Evolutionary conservation across 306 rosid species (phyloP), one percentile per base, ranked within the genome.

Genomic region (Vigna hirtella): DNA sequence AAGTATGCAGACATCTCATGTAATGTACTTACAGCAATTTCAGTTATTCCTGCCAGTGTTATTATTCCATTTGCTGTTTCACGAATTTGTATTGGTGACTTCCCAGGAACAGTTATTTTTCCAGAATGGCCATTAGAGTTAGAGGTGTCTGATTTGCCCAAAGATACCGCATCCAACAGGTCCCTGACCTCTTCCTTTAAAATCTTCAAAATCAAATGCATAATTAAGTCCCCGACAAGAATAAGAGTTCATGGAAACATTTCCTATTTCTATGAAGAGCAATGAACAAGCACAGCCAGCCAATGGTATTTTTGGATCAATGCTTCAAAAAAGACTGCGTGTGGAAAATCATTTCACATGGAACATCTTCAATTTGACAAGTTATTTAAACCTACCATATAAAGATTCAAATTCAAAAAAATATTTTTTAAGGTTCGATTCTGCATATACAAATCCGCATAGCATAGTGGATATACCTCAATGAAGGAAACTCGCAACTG

Each of bases 121-220:
- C 88, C 85, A 69, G 89, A 77, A 82, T 80, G 89, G 49, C 94
- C 90, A 67, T 85, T 87, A 67, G 84, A 70, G 30, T 82, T 82
- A 63, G 84, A 67, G 73, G 74, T 79, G 69, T 89, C 94, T 71
- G 85, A 56, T 91, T 87, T 91, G 11, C 87, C 80, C 71, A 83
- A 38, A 70, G 93, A 77, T 76, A 83, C 83, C 8, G 77, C 77
- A 74, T 92, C 93, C 86, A 92, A 79, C 84, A 92, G 86, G 83
- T 90, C 97, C 85, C 89, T 76, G 75, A 90, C 97, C 86, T 92
- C 97, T 86, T 92, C 94, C 82, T 87, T 92, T 70, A 90, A 81
- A 74, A 92, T 87, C 97, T 92, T 83, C 76, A 88, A 40, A 85
- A 82, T 61, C 13, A 85, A 89, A 79, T 13, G 72, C 71, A 81